A percentile compares a stretch with the other conserved stretches of the same genome.
Conservation (phyloP, 495 filamentous ascomycete genomes). For the Hypomontagnella monticulosa region DNA sequence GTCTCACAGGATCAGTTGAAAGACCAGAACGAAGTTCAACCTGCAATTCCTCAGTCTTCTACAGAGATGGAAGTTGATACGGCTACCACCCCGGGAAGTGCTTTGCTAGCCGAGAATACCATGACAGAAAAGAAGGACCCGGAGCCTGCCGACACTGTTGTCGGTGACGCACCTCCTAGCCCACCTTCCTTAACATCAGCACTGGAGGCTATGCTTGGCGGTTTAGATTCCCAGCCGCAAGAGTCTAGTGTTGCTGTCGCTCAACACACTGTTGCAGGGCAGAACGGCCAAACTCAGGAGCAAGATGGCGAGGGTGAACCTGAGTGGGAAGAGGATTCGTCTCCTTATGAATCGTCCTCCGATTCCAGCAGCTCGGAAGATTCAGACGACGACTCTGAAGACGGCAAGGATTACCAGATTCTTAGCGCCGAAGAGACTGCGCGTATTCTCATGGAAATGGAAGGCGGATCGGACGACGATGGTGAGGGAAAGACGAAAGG, state of each 20-base stretch:
- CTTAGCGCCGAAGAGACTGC: constrained; percentile 82
- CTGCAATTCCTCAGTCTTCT: constrained; percentile 19
- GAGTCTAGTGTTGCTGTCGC: constrained; percentile 2
- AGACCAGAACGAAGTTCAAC: constrained; percentile 14
- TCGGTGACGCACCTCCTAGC: constrained; percentile 39
- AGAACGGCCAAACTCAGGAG: constrained; percentile 22
- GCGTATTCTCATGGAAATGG: constrained; percentile 80
- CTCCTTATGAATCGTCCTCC: constrained; percentile 61
- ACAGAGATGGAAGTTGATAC: constrained; percentile 30
- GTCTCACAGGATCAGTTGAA: constrained; percentile 2
- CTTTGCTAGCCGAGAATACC: neutral
- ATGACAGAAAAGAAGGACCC: constrained; percentile 5
- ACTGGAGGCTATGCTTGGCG: constrained; percentile 57
- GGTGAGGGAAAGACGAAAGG: constrained; percentile 61
- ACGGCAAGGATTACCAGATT: constrained; percentile 75
- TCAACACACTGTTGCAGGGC: constrained; percentile 22
- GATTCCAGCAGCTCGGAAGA: constrained; percentile 64
- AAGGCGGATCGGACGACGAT: constrained; percentile 75
- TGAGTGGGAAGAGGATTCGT: constrained; percentile 71
- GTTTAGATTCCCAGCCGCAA: constrained; percentile 42
- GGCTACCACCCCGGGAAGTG: neutral
- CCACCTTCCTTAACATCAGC: constrained; percentile 53
- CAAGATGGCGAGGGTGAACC: constrained; percentile 44
- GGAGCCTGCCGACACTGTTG: constrained; percentile 6
- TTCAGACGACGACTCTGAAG: constrained; percentile 69